A percentile compares a stretch with the other conserved stretches of the same genome.
These are phyloP conservation scores for Trichoderma atroviride DNA, from an alignment of 2,329 filamentous ascomycete species.

Conservation along the genomic window DNA sequence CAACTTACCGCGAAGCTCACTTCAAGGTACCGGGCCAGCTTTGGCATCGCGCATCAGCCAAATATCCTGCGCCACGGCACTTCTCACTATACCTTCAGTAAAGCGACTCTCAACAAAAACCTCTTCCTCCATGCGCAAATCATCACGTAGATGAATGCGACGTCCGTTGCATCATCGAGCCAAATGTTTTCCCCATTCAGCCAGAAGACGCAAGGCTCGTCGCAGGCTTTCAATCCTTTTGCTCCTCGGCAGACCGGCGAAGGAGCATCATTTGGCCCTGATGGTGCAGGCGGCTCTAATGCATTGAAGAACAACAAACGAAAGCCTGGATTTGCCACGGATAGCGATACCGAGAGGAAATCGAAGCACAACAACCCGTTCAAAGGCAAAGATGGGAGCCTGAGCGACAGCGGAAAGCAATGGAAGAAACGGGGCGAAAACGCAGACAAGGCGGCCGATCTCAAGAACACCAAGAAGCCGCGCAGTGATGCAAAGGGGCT, in stretches of 20 bases:
- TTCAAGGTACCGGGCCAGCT: slow-evolving; percentile 16
- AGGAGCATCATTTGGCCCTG: slow-evolving; percentile 39
- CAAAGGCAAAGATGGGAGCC: slow-evolving; percentile 29
- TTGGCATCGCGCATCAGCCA: slow-evolving; percentile 19
- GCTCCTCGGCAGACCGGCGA: slow-evolving; percentile 34
- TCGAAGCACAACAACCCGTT: slow-evolving; percentile 35
- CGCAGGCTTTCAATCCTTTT: slow-evolving; percentile 43
- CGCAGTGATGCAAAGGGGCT: slow-evolving; percentile 24
- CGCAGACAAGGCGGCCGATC: slow-evolving; percentile 33
- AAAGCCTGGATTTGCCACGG: slow-evolving; percentile 33
- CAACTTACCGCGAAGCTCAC: slow-evolving; percentile 25
- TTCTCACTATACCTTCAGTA: slow-evolving; percentile 1
- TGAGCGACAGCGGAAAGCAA: slow-evolving; percentile 24
- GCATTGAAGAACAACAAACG: slow-evolving; percentile 35
- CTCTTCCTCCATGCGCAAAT: slow-evolving; percentile 41
- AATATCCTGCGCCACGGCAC: slow-evolving; percentile 15
- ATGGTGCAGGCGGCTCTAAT: slow-evolving; percentile 37
- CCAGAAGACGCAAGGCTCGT: slow-evolving; percentile 41
- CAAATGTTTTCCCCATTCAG: slow-evolving; percentile 45
- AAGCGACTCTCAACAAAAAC: slow-evolving; percentile 14
- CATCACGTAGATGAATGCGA: slow-evolving; percentile 43
- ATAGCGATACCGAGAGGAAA: slow-evolving; percentile 36
- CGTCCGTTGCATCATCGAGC: slow-evolving; percentile 46
- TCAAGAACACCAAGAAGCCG: slow-evolving; percentile 21
- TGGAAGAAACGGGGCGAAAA: slow-evolving; percentile 30